Conservation (phyloP, 805 yeast genomes). For the Candida ascalaphidarum region DNA sequence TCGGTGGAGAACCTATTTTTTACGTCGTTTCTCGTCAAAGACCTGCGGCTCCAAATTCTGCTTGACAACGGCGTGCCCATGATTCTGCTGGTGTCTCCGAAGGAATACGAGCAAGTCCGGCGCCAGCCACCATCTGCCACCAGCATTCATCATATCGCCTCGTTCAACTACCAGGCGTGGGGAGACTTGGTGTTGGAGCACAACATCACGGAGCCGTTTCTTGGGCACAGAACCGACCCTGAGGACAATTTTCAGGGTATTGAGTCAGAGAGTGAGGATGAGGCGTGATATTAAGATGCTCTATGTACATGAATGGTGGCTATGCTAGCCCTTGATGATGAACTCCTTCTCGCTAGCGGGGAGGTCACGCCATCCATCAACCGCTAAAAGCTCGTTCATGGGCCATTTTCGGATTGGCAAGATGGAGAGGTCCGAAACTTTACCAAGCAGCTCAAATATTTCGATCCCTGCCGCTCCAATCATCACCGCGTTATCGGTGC, state of each 20-base stretch:
- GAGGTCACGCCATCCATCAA: constrained; percentile 43
- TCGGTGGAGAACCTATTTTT: constrained; percentile 81
- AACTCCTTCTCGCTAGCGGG: constrained; percentile 5
- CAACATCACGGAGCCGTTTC: constrained; percentile 46
- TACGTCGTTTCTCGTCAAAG: constrained; percentile 71
- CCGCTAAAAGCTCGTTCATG: constrained; percentile 38
- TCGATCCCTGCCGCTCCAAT: constrained; percentile 97
- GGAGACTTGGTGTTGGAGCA: constrained; percentile 41
- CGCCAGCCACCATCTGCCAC: constrained; percentile 16
- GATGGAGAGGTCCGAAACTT: constrained; percentile 43
- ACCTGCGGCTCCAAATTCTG: constrained; percentile 51
- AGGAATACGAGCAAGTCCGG: constrained; percentile 11
- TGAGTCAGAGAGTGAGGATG: constrained; percentile 2
- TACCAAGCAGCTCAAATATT: constrained; percentile 47
- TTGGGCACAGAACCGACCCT: constrained; percentile 30
- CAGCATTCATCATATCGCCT: constrained; percentile 62
- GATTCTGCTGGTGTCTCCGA: constrained; percentile 26
- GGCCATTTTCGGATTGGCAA: constrained; percentile 85
- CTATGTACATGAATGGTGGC: too few species aligned
- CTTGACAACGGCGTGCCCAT: constrained; percentile 37
- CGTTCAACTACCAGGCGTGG: constrained; percentile 66
- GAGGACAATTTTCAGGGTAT: constrained; percentile 2
- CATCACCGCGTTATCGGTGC: constrained; percentile 96
- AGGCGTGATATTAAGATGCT: too few species aligned
- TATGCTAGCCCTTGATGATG: too few species aligned